These are phyloP conservation scores for Senna tora DNA, from an alignment of 306 rosid genomes.

Conservation along the genomic window DNA sequence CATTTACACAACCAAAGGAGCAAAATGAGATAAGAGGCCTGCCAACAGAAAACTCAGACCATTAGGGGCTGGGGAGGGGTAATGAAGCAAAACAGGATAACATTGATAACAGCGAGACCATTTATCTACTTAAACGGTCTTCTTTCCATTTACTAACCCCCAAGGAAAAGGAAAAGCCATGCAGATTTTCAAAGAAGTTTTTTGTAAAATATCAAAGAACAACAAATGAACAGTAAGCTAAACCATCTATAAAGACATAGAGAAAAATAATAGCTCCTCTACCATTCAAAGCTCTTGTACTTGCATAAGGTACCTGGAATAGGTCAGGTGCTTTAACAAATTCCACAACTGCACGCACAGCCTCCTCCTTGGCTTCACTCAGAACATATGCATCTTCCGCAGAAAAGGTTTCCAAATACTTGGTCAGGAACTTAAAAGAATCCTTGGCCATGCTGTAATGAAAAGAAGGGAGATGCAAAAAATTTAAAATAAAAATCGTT, in stretches of 20 bases:
- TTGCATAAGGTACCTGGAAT: conserved; percentile 67
- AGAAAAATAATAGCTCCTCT: neutral
- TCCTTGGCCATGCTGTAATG: conserved; percentile 72
- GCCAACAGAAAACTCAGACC: too few species aligned
- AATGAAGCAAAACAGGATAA: too few species aligned
- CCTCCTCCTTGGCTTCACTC: conserved; percentile 89
- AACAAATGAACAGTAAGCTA: neutral
- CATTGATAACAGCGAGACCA: too few species aligned
- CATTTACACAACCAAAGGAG: too few species aligned
- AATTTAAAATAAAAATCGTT: neutral
- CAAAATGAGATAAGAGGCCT: too few species aligned
- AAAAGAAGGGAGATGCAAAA: conserved; percentile 13
- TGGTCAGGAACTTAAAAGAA: conserved; percentile 75
- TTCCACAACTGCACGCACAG: conserved; percentile 77
- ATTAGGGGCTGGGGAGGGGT: too few species aligned
- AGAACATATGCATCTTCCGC: conserved; percentile 71
- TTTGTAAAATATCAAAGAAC: neutral
- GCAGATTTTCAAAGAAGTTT: conserved; percentile 6
- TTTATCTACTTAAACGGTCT: too few species aligned
- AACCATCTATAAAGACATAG: neutral
- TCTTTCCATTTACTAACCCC: neutral
- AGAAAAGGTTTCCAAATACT: conserved; percentile 74
- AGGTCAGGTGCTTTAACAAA: conserved; percentile 82
- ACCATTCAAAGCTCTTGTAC: neutral
- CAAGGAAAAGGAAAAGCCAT: neutral